A percentile compares a stretch with the other conserved stretches of the same genome.
These are phyloP conservation scores for Xylariales sp. DNA, from an alignment of 2,329 filamentous ascomycete genomes.

Conservation along the genomic window DNA sequence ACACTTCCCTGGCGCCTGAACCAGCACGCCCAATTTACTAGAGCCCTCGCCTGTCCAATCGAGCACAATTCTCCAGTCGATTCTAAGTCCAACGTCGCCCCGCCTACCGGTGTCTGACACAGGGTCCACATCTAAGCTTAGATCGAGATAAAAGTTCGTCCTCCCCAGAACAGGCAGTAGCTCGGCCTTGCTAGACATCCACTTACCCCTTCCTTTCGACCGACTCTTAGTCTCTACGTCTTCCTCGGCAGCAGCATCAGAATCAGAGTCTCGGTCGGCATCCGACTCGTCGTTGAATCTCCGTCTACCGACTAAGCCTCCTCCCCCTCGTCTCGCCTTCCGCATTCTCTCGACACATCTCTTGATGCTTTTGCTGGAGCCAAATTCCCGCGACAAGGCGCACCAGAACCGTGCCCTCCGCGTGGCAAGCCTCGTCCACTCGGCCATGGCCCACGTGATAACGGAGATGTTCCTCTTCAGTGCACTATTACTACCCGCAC, in stretches of 20 bases:
- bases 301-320: conserved; percentile 14
- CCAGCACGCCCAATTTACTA: conserved; percentile 49
- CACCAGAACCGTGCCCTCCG: conserved; percentile 61
- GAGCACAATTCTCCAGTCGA: conserved; percentile 61
- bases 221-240: too few species aligned
- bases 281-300: conserved; percentile 12
- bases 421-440: conserved; percentile 60
- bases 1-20: conserved; percentile 60
- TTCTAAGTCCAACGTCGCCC: conserved; percentile 35
- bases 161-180: conserved; percentile 51
- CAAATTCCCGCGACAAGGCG: conserved; percentile 44
- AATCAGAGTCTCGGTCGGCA: conserved; percentile 15
- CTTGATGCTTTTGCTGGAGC: conserved; percentile 26
- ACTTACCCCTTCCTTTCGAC: conserved; percentile 14
- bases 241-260: conserved; percentile 14
- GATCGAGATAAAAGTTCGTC: conserved; percentile 40
- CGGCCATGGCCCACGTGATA: conserved; percentile 62
- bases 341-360: conserved; percentile 27
- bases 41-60: conserved; percentile 71
- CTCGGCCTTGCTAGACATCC: conserved; percentile 32
- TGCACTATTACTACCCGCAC: conserved; percentile 32
- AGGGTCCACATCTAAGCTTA: conserved; percentile 25
- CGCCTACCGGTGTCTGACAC: too few species aligned
- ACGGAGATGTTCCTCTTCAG: conserved; percentile 54
- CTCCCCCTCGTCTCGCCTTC: conserved; percentile 19